Conservation (phyloP, 208 protist genomes). For the Trypanosoma mega region DNA sequence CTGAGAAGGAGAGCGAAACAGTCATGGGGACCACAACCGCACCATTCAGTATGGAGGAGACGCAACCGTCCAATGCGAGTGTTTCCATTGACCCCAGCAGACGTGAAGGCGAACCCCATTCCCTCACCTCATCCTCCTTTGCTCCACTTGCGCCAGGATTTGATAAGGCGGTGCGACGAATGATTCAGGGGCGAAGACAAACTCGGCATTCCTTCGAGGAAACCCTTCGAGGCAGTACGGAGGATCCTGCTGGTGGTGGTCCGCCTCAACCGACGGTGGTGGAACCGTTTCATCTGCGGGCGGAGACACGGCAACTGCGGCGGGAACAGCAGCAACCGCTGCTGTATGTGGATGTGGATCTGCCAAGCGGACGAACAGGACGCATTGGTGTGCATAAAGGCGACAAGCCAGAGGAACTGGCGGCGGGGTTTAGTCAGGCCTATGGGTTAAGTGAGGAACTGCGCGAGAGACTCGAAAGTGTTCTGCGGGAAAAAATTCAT, state of each 20-base stretch:
- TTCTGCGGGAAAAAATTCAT: slow-evolving; percentile 25
- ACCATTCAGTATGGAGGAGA: too few species aligned
- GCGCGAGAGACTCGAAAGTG: slow-evolving; percentile 11
- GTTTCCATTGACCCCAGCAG: slow-evolving; percentile 2
- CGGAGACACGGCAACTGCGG: slow-evolving; percentile 8
- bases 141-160: slow-evolving; percentile 28
- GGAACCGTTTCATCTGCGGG: slow-evolving; percentile 31
- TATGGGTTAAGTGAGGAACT: slow-evolving; percentile 33
- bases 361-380: slow-evolving; percentile 40
- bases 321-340: slow-evolving; percentile 26
- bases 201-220: slow-evolving; percentile 19
- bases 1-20: not conserved
- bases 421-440: slow-evolving; percentile 27
- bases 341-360: slow-evolving; percentile 51
- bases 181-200: slow-evolving; percentile 33
- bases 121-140: too few species aligned
- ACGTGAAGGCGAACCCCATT: not conserved
- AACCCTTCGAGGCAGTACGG: slow-evolving; percentile 20
- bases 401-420: slow-evolving; percentile 36
- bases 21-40: too few species aligned
- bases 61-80: too few species aligned
- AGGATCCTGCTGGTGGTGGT: not conserved
- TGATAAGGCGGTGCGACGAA: slow-evolving; percentile 52
- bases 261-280: slow-evolving; percentile 15
- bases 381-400: slow-evolving; percentile 41